phyloP scores from a whole-genome alignment of 768 basidiomycete species.

The Termitomyces sp. region DNA sequence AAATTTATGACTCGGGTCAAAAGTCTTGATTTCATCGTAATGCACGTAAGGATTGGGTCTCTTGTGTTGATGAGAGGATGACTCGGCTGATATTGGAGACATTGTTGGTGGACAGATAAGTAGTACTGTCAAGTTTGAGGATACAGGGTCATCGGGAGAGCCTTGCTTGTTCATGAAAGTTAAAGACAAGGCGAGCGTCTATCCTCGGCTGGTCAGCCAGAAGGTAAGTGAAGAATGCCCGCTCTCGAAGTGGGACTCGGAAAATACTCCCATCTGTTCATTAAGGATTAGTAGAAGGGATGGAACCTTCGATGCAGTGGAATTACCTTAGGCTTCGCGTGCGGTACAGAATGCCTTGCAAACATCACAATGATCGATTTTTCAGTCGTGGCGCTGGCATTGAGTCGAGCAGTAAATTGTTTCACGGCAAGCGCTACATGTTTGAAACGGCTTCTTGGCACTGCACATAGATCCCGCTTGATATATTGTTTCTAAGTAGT shows the following conservation, averaged over 20 bases:
- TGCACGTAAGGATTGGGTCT: neutral
- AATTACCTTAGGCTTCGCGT: neutral
- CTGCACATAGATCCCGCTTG: no score
- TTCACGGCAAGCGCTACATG: no score
- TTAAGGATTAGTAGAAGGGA: neutral
- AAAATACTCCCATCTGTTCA: neutral
- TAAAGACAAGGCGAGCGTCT: neutral
- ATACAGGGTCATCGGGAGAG: neutral
- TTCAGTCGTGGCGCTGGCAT: no score
- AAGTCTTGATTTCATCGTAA: neutral
- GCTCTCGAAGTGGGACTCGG: neutral
- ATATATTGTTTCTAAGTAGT: no score
- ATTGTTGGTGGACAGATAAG: neutral
- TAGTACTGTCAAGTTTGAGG: neutral
- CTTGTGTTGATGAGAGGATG: neutral
- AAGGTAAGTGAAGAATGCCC: neutral
- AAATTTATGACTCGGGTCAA: neutral
- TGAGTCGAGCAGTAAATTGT: no score
- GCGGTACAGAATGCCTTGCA: no score
- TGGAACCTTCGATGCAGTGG: neutral
- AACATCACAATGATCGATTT: no score
- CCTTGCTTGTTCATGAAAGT: neutral
- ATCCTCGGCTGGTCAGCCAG: neutral
- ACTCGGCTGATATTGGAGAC: neutral
- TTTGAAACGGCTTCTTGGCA: no score